Percentiles rank a stretch among this genome's conserved stretches.
Conservation (phyloP, 805 yeast genomes). For the Geotrichum ghanense region DNA sequence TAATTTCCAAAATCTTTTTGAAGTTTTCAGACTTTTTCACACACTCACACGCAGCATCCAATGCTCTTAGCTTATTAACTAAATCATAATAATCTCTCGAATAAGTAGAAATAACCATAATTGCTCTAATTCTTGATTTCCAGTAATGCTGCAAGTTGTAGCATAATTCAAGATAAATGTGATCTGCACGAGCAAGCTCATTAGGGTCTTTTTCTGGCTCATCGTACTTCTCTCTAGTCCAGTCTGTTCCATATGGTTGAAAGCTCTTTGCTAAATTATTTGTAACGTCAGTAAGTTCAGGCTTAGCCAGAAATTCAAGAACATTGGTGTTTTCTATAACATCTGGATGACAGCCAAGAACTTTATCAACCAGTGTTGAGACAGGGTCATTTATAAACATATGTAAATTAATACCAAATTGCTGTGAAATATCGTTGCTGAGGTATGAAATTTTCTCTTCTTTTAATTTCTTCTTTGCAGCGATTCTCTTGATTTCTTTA, state of each 20-base stretch:
- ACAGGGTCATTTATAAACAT: conserved; percentile 53
- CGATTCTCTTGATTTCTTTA: conserved; percentile 46
- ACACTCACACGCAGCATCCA: conserved; percentile 65
- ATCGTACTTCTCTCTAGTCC: conserved; percentile 36
- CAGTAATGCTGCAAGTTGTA: conserved; percentile 82
- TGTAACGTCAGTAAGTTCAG: conserved; percentile 66
- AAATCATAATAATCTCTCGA: conserved; percentile 72
- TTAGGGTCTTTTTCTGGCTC: conserved; percentile 58
- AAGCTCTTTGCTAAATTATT: conserved; percentile 58
- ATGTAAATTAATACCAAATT: conserved; percentile 88
- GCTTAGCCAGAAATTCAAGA: conserved; percentile 71
- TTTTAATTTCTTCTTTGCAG: conserved; percentile 33
- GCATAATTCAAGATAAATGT: conserved; percentile 69
- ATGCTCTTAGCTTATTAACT: conserved; percentile 46
- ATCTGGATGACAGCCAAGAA: conserved; percentile 66
- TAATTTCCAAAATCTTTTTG: conserved; percentile 69
- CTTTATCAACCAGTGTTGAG: conserved; percentile 53
- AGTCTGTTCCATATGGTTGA: conserved; percentile 71
- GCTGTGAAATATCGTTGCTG: conserved; percentile 82
- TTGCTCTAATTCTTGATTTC: conserved; percentile 82
- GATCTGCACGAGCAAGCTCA: conserved; percentile 79
- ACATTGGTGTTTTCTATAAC: conserved; percentile 60
- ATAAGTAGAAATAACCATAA: conserved; percentile 55
- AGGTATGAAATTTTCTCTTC: conserved; percentile 54
- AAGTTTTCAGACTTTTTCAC: conserved; percentile 57